A percentile compares a stretch with the other conserved stretches of the same genome.
Evolutionary conservation across 352 stramenopile species (phyloP).

Genomic region (Globisporangium heterothallicum): DNA sequence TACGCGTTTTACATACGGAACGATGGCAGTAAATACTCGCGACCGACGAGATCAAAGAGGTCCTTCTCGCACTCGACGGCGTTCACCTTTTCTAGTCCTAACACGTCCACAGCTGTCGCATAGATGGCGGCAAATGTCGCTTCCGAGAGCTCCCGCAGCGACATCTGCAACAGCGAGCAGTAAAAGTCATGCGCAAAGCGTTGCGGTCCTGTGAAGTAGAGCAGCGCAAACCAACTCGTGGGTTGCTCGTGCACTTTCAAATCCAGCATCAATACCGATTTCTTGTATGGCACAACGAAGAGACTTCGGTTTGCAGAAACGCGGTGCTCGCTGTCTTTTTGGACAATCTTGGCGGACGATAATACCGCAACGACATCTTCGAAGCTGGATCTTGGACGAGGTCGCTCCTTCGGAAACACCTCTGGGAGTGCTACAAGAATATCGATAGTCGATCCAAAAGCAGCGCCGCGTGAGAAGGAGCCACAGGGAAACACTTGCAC

Average conservation of each 20-base stretch:
- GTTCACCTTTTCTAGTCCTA: conserved; percentile 27
- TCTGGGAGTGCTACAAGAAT: conserved; percentile 43
- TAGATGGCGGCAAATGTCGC: conserved; percentile 60
- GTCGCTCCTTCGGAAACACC: no score
- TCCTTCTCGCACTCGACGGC: conserved; percentile 52
- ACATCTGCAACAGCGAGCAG: conserved; percentile 27
- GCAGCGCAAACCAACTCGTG: conserved; percentile 58
- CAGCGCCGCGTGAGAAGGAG: conserved; percentile 61
- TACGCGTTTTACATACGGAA: conserved; percentile 6
- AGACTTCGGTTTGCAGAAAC: conserved; percentile 36
- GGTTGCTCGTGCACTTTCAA: conserved; percentile 59
- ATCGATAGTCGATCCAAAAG: conserved; percentile 68
- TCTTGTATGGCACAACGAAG: conserved; percentile 62
- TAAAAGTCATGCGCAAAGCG: conserved; percentile 46
- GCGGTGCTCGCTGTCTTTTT: conserved; percentile 18
- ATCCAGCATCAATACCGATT: conserved; percentile 46
- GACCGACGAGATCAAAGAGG: conserved; percentile 41
- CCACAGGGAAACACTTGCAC: conserved; percentile 68
- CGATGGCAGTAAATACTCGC: conserved; percentile 40
- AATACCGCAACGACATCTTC: conserved; percentile 38
- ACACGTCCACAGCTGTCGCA: conserved; percentile 19
- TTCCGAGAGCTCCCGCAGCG: conserved; percentile 38
- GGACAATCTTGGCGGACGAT: conserved; percentile 29
- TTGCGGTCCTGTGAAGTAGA: conserved; percentile 75
- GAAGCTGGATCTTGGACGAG: conserved; percentile 14